Evolutionary conservation across 2,329 filamentous ascomycete genomes (phyloP), one percentile per base, ranked within the genome.

Genomic region (Corinectria fuckeliana): DNA sequence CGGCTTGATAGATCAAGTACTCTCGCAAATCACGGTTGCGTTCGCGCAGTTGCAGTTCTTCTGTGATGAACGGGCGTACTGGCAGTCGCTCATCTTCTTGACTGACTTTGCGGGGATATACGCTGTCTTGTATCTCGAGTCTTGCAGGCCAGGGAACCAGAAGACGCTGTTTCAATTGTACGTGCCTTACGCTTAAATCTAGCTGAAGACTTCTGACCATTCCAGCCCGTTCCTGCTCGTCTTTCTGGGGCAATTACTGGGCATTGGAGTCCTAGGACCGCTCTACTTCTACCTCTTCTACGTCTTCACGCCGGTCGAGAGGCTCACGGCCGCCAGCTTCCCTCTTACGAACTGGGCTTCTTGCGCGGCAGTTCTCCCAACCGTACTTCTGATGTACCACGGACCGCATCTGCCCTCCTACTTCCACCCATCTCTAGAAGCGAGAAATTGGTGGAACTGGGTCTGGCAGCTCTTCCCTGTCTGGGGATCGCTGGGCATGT

Each of bases 361-460:
- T 2, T 66, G 64, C 8, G 7, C 54, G 0, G 63, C 66, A 3
- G 10, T 72, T 5, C n/a, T 72, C 2, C 68, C 67, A 1, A 59
- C 63, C 0, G 2, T 74, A 1, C 1, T 63, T 0, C 2, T 69
- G 13, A 50, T 54, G 0, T 74, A 70, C 13, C 63, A 67, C 5
- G 1, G 59, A 2, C 62, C 72, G 0, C 64, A 66, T 32, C 56
- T 70, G 2, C 45, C 58, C 0, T 70, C 61, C 0, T 71, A 62
- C 39, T 63, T 73, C 8, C 65, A 68, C 11, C 23, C 56, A 5
- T 62, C 61, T 14, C 54, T 72, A 1, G 63, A 71, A 23, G 34
- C 32, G 0, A 62, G 71, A 14, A 62, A 72, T 25, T 74, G 67
- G 71, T 73, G 69, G 64, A 72, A 69, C 16, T 74, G 72, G 71